A percentile compares a stretch with the other conserved stretches of the same genome.
Conservation (phyloP, 441 rosid species). For the Heliophila coronopifolia region DNA sequence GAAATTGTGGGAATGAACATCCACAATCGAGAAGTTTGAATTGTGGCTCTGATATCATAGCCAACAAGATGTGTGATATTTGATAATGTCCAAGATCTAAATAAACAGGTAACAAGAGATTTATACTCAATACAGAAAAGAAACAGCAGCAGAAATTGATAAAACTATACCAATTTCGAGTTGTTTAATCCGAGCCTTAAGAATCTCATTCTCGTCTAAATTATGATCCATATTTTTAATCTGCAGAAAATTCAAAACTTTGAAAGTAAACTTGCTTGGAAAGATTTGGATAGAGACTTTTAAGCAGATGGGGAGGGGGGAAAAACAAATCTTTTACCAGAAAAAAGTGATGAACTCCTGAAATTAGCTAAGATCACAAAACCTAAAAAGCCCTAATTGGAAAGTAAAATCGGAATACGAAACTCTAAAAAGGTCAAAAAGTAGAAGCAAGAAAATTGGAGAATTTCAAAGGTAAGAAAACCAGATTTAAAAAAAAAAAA, state of each 20-base stretch:
- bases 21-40: no score
- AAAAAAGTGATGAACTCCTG: background rate
- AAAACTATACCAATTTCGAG: conserved; percentile 55
- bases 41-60: no score
- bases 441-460: background rate
- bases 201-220: conserved; percentile 38
- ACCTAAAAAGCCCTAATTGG: background rate
- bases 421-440: no score
- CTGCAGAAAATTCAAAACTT: conserved; percentile 9
- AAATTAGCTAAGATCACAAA: background rate
- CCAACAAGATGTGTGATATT: no score
- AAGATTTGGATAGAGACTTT: background rate
- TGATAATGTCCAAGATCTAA: no score
- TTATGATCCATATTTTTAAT: conserved; percentile 47
- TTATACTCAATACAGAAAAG: background rate
- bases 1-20: no score
- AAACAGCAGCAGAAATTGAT: background rate
- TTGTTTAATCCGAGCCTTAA: conserved; percentile 60
- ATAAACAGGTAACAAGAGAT: no score
- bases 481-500: background rate
- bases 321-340: background rate
- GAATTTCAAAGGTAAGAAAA: background rate
- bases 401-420: no score
- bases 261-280: background rate
- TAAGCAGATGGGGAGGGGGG: background rate